Evolutionary conservation across 106 monocot species (phyloP), one percentile per base, ranked within the genome.

Genomic region (Platanthera zijinensis): DNA sequence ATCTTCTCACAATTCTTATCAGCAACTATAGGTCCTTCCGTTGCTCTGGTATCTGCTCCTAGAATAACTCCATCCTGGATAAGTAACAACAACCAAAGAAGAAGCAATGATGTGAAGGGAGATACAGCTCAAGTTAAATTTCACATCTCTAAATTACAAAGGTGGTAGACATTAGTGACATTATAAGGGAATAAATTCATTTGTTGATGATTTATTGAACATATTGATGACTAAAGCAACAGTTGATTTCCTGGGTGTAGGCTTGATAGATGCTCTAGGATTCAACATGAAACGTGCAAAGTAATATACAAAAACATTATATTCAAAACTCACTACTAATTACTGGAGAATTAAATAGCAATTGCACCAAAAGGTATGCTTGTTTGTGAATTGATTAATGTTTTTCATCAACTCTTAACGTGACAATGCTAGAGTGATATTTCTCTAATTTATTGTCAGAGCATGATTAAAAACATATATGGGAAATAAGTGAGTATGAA

Each of bases 1-100:
- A 99, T 99, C 61, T 94, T 99, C 75, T 99, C 99, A 78, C 99
- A 99, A 74, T 99, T 94, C 81, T 99, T 99, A 77, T 99, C 99
- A 57, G 99, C 99, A 63, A 99, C 99, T 74, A 99, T 99, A 69
- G 94, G 92, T 50, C 99, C 94, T 83, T 99, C 99, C 54, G 99
- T 99, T 52, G 99, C 99, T 81, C 99, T 92, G 2, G 99, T 99
- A 80, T 94, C 99, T 68, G 99, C 94, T 73, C 99, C 94, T 74
- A 99, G 88, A 77, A 94, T 82, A 85, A 99, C 88, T 51, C 99
- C 99, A 92, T 94, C 99, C 99, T 99, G 73, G 80, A 73, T 54
- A 71, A 25, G 47, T 46, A 15, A 70, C 48, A 70, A 70, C 17
- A 70, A 11, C 10, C 19, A 48, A 17, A 5, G 48, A 3, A 15